Evolutionary conservation across 1,284 basidiomycete species (phyloP), one percentile per base, ranked within the genome.

Genomic region (Pseudomicrostroma phylloplanum): DNA sequence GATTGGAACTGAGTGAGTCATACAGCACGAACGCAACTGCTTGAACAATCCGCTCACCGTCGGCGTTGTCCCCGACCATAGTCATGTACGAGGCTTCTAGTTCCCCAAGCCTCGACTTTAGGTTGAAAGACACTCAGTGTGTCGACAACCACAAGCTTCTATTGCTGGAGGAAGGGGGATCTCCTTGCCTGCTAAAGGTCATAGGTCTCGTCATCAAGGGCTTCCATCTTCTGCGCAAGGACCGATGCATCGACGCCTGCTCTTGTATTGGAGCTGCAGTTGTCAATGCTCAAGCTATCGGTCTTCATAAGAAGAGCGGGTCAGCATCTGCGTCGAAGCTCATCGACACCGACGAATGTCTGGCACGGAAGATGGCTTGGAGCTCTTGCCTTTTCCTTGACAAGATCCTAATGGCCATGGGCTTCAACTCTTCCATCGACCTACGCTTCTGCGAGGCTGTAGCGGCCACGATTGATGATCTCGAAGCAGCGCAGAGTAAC

Each of bases 391-490:
- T 54, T 6, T 15, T 54, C 21, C 51, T 54, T 25, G 51, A 54
- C 13, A 54, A 54, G 25, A 15, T 54, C 7, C 15, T 23, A 25
- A 6, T 54, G 25, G 51, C 51, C 21, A 23, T 25, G 25, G 51
- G 51, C 19, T 25, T 23, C 51, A 19, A 8, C 15, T 26, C 51
- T 6, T 13, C 25, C 2, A 54, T 54, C 51, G 26, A 54, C 51
- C 4, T 15, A 25, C n/a, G 51, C 51, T 54, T 54, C 51, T 54
- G 51, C 25, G 51, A 54, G 4, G 15, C 51, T 21, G 15, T 48
- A 21, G 17, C 43, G 43, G 17, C 43, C 43, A 21, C 15, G 6
- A 3, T 13, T 4, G 43, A 21, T 12, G 43, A 48, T 21, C 4
- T 36, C 30, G 9, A 9, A 36, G 30, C 30, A 3, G 30, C 30